phyloP scores from a whole-genome alignment of 176 grass and related monocot genomes.

The Carex cristatella region DNA sequence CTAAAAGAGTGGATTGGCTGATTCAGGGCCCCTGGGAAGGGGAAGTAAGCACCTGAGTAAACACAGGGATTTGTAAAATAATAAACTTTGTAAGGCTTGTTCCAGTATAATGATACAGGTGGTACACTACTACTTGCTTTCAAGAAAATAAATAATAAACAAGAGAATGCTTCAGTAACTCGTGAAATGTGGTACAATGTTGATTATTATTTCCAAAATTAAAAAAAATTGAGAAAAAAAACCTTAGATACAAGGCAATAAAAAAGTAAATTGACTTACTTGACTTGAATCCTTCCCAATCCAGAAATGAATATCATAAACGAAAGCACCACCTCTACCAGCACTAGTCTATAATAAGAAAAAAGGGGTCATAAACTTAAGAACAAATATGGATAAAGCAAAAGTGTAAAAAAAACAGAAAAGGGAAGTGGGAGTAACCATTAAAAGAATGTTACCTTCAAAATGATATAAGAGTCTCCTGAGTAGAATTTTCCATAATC shows the following conservation, averaged over 20 bases:
- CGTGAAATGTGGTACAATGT: neutral
- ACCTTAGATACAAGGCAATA: neutral
- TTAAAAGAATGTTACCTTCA: conserved; percentile 27
- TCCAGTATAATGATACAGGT: too few relatives aligned
- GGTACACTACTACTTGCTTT: too few relatives aligned
- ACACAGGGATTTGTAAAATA: too few relatives aligned
- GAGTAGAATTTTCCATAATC: conserved; percentile 48
- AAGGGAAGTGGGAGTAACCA: neutral
- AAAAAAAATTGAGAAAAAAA: neutral
- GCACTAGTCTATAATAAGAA: conserved; percentile 27
- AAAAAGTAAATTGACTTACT: conserved; percentile 20
- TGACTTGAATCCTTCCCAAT: conserved; percentile 46
- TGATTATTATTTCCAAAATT: neutral
- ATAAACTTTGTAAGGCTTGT: too few relatives aligned
- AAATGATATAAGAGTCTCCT: conserved; percentile 44
- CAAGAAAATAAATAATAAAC: too few relatives aligned
- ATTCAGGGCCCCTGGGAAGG: too few relatives aligned
- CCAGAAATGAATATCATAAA: conserved; percentile 56
- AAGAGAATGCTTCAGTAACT: neutral
- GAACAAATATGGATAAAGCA: neutral
- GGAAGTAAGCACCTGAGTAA: too few relatives aligned
- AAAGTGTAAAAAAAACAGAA: neutral
- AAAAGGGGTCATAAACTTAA: neutral
- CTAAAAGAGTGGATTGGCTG: too few relatives aligned
- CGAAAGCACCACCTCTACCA: conserved; percentile 34